phyloP scores from a whole-genome alignment of 2,329 filamentous ascomycete genomes.

The Pseudogymnoascus sp. region DNA sequence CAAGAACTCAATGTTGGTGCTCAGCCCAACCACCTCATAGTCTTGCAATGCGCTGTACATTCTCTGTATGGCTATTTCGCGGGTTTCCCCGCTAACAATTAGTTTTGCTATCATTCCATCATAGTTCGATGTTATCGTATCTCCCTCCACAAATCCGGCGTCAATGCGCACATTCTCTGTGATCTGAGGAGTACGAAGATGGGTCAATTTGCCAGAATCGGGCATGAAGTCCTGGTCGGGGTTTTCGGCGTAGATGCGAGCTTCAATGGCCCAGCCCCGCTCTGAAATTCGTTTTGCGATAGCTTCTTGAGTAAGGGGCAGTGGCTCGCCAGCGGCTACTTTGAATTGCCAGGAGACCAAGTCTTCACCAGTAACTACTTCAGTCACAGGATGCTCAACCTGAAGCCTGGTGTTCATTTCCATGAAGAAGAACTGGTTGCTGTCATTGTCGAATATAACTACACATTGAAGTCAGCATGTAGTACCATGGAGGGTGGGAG shows the following conservation, averaged over 20 bases:
- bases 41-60: constrained; percentile 70
- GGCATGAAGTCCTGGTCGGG: constrained; percentile 88
- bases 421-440: constrained; percentile 73
- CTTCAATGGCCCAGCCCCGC: constrained; percentile 84
- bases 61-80: constrained; percentile 74
- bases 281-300: constrained; percentile 61
- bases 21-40: constrained; percentile 86
- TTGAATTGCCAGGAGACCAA: constrained; percentile 93
- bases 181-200: constrained; percentile 64
- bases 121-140: constrained; percentile 88
- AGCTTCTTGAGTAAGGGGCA: constrained; percentile 57
- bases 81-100: constrained; percentile 74
- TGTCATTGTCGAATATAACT: constrained; percentile 78
- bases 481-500: constrained; percentile 25
- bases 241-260: constrained; percentile 92
- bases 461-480: constrained; percentile 39
- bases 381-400: constrained; percentile 92
- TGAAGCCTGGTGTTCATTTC: constrained; percentile 84
- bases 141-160: constrained; percentile 83
- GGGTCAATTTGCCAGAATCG: constrained; percentile 79
- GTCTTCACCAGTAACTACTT: constrained; percentile 67
- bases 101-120: constrained; percentile 99
- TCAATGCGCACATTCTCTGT: constrained; percentile 78
- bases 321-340: constrained; percentile 63
- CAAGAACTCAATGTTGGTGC: constrained; percentile 94